Evolutionary conservation across 2,329 filamentous ascomycete genomes (phyloP), one percentile per base, ranked within the genome.

Genomic region (Cercospora nicotianae): DNA sequence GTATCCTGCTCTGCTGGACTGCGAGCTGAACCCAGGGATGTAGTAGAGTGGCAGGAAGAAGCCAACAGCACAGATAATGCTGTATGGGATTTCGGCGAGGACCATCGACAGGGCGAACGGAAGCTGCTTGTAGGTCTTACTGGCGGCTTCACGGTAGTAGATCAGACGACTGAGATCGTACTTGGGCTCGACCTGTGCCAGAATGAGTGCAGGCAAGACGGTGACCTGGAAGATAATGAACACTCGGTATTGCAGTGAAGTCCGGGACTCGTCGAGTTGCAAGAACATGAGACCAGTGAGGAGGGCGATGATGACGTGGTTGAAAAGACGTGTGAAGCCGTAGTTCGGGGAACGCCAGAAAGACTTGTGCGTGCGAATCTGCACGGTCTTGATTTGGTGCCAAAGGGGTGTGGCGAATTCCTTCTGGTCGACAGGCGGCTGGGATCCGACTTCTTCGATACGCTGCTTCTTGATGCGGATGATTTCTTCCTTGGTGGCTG

Each of bases 211-310:
- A 0, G 93, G 92, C 28, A 97, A 84, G 23, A 96, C 91, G 0
- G 92, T 93, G 62, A 93, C 88, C 67, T 96, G 92, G 86, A 97
- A 97, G 78, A 95, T 91, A 79, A 94, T 88, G 79, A 97, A 97
- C 70, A 97, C 87, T 68, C 90, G 89, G 82, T 95, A 91, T 79
- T 97, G 93, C 4, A 97, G 85, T 1, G 90, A 91, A 1, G 89
- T 82, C 9, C 90, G 87, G 2, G 90, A 93, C 75, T 93, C 81
- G 76, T 94, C 89, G 8, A 96, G 87, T 69, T 92, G 87, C 59
- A 96, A 83, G 78, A 91, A 97, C 36, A 90, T 90, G 12, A 96
- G 84, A 73, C 93, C 93, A 0, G 90, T 92, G 65, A 96, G 81
- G 13, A 96, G 76, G 1, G 91, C 90, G 71, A 96, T 91, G 69